Evolutionary conservation across 2,329 filamentous ascomycete genomes (phyloP), one percentile per base, ranked within the genome.

Genomic region (Fusarium redolens): DNA sequence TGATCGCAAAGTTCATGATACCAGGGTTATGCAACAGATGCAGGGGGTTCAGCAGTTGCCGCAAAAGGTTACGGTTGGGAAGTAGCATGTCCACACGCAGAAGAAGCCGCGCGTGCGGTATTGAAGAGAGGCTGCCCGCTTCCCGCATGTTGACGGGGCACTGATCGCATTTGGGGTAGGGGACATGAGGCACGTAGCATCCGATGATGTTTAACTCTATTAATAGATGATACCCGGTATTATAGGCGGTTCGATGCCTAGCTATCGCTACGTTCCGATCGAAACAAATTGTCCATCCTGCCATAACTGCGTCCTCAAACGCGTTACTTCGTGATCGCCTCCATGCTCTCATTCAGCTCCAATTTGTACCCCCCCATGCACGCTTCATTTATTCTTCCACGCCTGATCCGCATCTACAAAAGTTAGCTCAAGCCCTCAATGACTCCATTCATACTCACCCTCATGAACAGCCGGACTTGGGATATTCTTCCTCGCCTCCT

Each of bases 1-100:
- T 56, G 88, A 90, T 69, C 85, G 88, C 55, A 85, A 85, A 65
- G 84, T 85, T 7, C 84, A 86, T 68, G 88, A 90, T 71, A 88
- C 88, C 5, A 82, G 88, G 48, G 80, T 86, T 20, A 79, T 81
- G 13, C 78, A 81, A 47, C 81, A 81, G 50, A 80, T 79, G 41
- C 80, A 82, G 47, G 82, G 79, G 9, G 80, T 83, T 7, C 83
- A 84, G 41, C 79, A 80, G 8, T 77, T 83, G 48, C 82, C 81
- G 11, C 81, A 83, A 57, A 82, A 80, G 51, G 77, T 83, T n/a
- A 79, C 73, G 30, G 50, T 83, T 9, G 81, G 80, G 10, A 83
- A 79, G 48, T 80, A 59, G 30, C 20, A n/a, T 11, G 40, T n/a
- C 25, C 50, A n/a, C 22, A 38, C 12, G 31, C 22, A 20, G 18